Evolutionary conservation across 495 filamentous ascomycete species (phyloP).

Genomic region (Trichoderma asperelloides): DNA sequence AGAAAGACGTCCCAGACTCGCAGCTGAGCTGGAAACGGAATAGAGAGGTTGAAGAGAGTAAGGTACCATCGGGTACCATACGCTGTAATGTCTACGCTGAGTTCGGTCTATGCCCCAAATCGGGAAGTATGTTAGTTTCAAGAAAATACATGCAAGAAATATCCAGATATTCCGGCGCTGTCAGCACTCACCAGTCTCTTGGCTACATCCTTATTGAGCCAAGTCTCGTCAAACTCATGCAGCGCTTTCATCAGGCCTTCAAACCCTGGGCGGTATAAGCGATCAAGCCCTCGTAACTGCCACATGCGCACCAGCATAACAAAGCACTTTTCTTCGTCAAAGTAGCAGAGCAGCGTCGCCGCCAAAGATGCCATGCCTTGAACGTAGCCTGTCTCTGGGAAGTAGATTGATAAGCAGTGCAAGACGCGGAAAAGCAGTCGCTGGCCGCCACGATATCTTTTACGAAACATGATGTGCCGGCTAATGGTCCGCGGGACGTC

Average conservation of each 20-base stretch:
- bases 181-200: conserved; percentile 60
- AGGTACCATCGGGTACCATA: conserved; percentile 98
- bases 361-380: conserved; percentile 96
- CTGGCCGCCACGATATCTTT: conserved; percentile 84
- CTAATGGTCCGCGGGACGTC: conserved; percentile 95
- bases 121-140: not conserved
- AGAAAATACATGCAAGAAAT: not conserved
- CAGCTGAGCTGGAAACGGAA: conserved; percentile 94
- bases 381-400: conserved; percentile 88
- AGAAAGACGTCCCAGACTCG: conserved; percentile 98
- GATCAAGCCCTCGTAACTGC: conserved; percentile 76
- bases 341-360: conserved; percentile 91
- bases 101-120: conserved; percentile 49
- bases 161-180: not conserved
- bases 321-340: conserved; percentile 88
- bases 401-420: conserved; percentile 81
- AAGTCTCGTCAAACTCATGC: conserved; percentile 77
- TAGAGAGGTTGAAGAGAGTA: conserved; percentile 94
- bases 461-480: conserved; percentile 95
- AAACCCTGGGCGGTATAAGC: conserved; percentile 78
- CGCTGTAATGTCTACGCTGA: conserved; percentile 75
- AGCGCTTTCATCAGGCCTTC: conserved; percentile 79
- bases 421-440: conserved; percentile 87
- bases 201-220: conserved; percentile 72
- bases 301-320: conserved; percentile 91